These are phyloP conservation scores for Trametes cubensis DNA, from an alignment of 768 basidiomycete genomes.

Conservation along the genomic window DNA sequence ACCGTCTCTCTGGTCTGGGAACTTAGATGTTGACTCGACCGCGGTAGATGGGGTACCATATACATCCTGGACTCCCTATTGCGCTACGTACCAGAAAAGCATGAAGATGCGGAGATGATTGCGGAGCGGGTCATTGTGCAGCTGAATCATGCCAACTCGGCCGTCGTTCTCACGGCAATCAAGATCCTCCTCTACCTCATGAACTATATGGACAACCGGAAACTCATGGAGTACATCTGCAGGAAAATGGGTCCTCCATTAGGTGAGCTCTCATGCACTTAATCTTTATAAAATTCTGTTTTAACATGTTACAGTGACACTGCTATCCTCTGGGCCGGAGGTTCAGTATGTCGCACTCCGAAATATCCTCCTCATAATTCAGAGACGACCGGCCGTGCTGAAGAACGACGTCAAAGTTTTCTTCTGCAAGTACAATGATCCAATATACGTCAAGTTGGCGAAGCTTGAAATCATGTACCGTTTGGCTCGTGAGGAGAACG, in stretches of 20 bases:
- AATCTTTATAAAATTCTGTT: background rate
- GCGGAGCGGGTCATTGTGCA: constrained; percentile 95
- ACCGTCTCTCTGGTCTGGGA: background rate
- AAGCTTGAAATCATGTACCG: constrained; percentile 99
- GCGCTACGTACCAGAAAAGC: constrained; percentile 88
- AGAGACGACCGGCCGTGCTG: constrained; percentile 87
- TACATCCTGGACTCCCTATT: constrained; percentile 95
- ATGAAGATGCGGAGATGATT: constrained; percentile 88
- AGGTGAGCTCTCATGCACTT: constrained; percentile 49
- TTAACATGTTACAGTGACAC: constrained; percentile 62
- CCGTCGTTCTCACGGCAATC: constrained; percentile 98
- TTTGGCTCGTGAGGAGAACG: constrained; percentile 92
- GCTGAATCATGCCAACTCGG: constrained; percentile 97
- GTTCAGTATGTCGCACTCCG: constrained; percentile 98
- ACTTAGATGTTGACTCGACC: background rate
- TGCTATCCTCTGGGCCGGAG: constrained; percentile 95
- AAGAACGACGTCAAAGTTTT: constrained; percentile 99
- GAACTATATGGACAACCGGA: constrained; percentile 97
- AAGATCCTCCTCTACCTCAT: constrained; percentile 94
- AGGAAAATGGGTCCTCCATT: constrained; percentile 98
- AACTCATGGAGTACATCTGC: constrained; percentile 85
- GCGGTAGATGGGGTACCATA: constrained; percentile 92
- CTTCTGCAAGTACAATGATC: constrained; percentile 99
- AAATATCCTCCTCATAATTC: constrained; percentile 96
- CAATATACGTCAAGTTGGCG: constrained; percentile 97